Base-by-base conservation (phyloP, 768 basidiomycete genomes). In the Leccinum obscurum region DNA sequence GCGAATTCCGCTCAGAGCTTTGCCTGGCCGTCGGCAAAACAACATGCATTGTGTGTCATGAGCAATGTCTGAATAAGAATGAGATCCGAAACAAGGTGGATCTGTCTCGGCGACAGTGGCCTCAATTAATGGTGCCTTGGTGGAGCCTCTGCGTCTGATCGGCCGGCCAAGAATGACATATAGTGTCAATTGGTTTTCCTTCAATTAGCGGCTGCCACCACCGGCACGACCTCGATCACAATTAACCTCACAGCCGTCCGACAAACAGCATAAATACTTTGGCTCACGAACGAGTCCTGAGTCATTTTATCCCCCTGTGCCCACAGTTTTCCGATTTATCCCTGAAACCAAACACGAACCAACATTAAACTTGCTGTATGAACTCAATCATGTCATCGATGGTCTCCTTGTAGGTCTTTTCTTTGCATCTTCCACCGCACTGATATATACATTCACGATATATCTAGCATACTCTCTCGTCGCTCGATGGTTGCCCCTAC, bases 381-480 rank as follows among this genome's bases (percentile, higher is more conserved):
- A 7, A 55, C 17, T 57, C 34, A 0, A 17, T 58, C n/a, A 3
- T 22, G 2, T 52, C 56, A 17, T 17, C 26, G 11, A 14, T 64
- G 3, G 3, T 62, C 2, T 53, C 61, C 3, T 60, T 28, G 69
- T 66, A 54, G 48, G 68, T 39, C 22, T 15, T 10, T 35, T 14
- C 10, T 57, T n/a, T 32, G 1, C 22, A n/a, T 44, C 56, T n/a
- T 49, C 34, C 37, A 13, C 53, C 17, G 20, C 6, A 1, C 62
- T 67, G 39, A 66, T 60, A 74, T 72, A 71, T 65, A 67, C 22
- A 57, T 70, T 26, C 69, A 67, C 4, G 2, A 48, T 17, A 3
- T 63, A 6, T 61, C 62, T 22, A 71, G 69, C 39, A 26, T 58
- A 39, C 46, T 66, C 20, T 14, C 17, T 15, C 61, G 50, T 14